A percentile compares a stretch with the other conserved stretches of the same genome.
These are phyloP conservation scores for Hibiscus tridactylites DNA, from an alignment of 345 rosid species.

Conservation along the genomic window DNA sequence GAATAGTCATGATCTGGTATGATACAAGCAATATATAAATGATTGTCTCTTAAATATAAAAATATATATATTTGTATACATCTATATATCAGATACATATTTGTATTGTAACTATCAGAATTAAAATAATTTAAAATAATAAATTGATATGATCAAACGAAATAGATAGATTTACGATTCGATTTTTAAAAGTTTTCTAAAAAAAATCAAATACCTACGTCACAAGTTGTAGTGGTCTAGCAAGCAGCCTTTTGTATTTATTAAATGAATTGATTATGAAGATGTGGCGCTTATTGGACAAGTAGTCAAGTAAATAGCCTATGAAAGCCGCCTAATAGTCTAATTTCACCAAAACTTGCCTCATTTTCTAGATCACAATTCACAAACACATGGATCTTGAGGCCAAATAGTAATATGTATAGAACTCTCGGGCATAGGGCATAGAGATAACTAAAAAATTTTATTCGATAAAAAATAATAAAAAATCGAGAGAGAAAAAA, in stretches of 20 bases:
- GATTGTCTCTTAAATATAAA: no score
- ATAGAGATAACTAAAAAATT: not conserved
- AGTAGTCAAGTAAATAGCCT: not conserved
- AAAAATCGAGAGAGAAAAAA: not conserved
- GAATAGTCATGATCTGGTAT: no score
- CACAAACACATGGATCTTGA: not conserved
- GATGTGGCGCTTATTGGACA: not conserved
- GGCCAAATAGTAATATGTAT: not conserved
- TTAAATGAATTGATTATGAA: not conserved
- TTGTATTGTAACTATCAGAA: no score
- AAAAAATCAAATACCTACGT: no score
- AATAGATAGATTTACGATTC: no score
- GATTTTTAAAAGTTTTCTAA: no score
- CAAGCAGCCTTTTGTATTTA: not conserved
- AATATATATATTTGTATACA: no score
- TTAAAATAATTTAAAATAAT: no score
- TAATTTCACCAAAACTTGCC: not conserved
- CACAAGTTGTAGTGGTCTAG: not conserved
- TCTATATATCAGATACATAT: no score
- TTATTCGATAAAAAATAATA: no score
- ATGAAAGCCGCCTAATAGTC: not conserved
- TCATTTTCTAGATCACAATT: not conserved
- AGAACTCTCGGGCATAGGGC: not conserved
- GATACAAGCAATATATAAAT: no score
- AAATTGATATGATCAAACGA: no score